These are phyloP conservation scores for Russula sp. DNA, from an alignment of 768 basidiomycete genomes.

Conservation along the genomic window DNA sequence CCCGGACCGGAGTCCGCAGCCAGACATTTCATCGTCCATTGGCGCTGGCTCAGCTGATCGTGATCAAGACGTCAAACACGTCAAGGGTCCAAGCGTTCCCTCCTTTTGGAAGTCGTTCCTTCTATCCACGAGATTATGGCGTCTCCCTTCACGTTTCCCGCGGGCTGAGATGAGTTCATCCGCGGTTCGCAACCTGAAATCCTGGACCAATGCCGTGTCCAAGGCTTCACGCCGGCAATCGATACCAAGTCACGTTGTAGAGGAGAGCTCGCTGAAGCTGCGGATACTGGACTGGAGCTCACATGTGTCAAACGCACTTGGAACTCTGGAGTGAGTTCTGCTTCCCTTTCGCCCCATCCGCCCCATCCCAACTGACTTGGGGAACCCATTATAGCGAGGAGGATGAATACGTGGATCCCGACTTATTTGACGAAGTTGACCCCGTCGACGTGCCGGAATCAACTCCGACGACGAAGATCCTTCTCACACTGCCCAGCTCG, in stretches of 20 bases:
- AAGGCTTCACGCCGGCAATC: background rate
- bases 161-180: background rate
- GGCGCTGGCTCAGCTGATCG: background rate
- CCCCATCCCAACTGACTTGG: background rate
- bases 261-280: conserved; percentile 16
- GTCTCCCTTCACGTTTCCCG: background rate
- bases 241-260: conserved; percentile 2
- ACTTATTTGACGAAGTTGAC: conserved; percentile 12
- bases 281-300: conserved; percentile 26
- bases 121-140: conserved; percentile 16
- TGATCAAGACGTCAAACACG: background rate
- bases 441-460: conserved; percentile 8
- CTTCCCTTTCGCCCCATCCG: background rate
- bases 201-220: background rate
- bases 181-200: background rate
- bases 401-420: conserved; percentile 2
- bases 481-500: conserved; percentile 2
- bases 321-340: conserved; percentile 13
- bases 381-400: conserved; percentile 3
- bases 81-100: background rate
- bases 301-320: conserved; percentile 7
- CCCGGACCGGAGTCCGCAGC: conserved; percentile 7
- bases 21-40: background rate
- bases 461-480: background rate
- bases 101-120: conserved; percentile 12